Base-by-base conservation (phyloP, 257 asterid species). In the Fraxinus excelsior region DNA sequence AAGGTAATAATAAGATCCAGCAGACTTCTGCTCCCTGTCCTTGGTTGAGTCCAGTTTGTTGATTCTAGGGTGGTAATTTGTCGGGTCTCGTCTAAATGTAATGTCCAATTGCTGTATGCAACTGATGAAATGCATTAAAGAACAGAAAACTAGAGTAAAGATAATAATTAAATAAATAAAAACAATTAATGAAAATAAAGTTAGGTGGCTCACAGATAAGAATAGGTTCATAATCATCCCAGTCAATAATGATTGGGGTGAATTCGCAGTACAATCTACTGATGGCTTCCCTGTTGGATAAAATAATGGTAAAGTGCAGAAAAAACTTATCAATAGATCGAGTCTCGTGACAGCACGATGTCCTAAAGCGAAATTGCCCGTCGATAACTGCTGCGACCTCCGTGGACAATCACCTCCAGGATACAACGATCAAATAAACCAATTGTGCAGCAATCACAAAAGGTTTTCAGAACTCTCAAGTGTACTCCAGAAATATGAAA, bases 161-260 rank as follows among this genome's bases (percentile, higher is more conserved):
- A 19, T 56, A 1, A 6, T 56, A 56, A 56, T 1, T 56, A 56
- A 56, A 19, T 19, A 56, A 19, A 19, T 19, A 19, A 19, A 35
- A 19, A 0, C 26, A n/a, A 56, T n/a, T 21, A 37, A 64, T 26
- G 51, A 69, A 25, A 28, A 32, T 44, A 44, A 66, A 66, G 18
- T 31, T 34, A 56, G 4, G 74, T 18, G 76, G 74, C 98, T 96
- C 85, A 96, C 99, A 3, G 97, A 90, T 88, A 96, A 88, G 88
- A 96, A 96, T 19, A 91, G 88, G 90, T 96, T n/a, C n/a, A n/a
- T n/a, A n/a, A n/a, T 96, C 99, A 96, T 96, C 76, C 99, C 99
- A 0, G 97, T 93, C 88, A 96, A 82, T 82, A 96, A 85, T 6
- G 99, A 96, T 74, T 96, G 99, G 67, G 99, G 96, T 51, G 97